Percentiles rank a stretch among this genome's conserved stretches.
phyloP scores from a whole-genome alignment of 306 rosid species.

The Sphenostylis stenocarpa region DNA sequence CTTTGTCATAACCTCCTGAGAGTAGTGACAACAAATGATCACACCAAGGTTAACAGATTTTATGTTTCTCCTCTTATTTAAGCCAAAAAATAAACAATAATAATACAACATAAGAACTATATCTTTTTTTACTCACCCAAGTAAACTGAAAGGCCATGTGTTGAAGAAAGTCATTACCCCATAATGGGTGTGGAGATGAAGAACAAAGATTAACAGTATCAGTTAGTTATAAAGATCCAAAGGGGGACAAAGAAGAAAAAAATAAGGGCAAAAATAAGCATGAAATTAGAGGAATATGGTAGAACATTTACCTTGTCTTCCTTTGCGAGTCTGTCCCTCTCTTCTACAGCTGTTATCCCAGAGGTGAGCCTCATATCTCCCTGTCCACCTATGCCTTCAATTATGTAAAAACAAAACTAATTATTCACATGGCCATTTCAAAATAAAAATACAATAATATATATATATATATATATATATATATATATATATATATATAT shows the following conservation, averaged over 20 bases:
- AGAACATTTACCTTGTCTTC: constrained; percentile 73
- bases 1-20: constrained; percentile 93
- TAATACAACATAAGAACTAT: neutral
- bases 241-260: neutral
- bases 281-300: neutral
- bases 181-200: neutral
- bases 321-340: constrained; percentile 97
- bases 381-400: constrained; percentile 91
- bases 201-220: constrained; percentile 19
- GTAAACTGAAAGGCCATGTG: constrained; percentile 64
- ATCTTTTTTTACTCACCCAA: constrained; percentile 62
- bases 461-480: too few relatives aligned
- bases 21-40: neutral
- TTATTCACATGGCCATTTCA: constrained; percentile 8
- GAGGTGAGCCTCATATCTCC: constrained; percentile 92
- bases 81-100: neutral
- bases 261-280: neutral
- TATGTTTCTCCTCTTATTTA: neutral
- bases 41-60: neutral
- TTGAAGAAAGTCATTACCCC: constrained; percentile 40
- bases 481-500: too few relatives aligned
- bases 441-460: neutral
- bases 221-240: neutral
- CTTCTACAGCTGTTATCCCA: constrained; percentile 98
- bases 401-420: constrained; percentile 6